Percentiles rank a stretch among this genome's conserved stretches.
Conservation (phyloP, 1,139 yeast species). For the Candida sojae region DNA sequence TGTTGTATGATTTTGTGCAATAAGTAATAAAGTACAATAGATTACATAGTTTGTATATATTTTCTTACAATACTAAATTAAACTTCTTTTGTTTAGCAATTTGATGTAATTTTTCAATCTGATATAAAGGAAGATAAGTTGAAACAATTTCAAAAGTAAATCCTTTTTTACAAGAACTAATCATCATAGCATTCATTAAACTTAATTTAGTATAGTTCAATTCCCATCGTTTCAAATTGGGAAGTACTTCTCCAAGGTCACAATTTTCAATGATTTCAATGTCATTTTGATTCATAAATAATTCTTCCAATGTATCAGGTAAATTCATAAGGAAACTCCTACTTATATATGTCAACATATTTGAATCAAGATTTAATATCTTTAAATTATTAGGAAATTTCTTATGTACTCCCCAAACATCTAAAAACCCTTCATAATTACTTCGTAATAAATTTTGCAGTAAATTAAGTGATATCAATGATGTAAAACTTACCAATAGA, state of each 20-base stretch:
- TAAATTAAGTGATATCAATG: slow-evolving; percentile 25
- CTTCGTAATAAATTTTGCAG: slow-evolving; percentile 28
- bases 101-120: slow-evolving; percentile 7
- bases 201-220: slow-evolving; percentile 18
- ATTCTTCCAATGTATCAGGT: slow-evolving; percentile 27
- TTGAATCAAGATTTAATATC: slow-evolving; percentile 26
- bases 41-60: too few relatives aligned
- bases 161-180: slow-evolving; percentile 10
- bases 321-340: slow-evolving; percentile 23
- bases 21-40: too few relatives aligned
- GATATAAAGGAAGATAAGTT: slow-evolving; percentile 9
- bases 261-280: slow-evolving; percentile 14
- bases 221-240: slow-evolving; percentile 18
- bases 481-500: slow-evolving; percentile 27
- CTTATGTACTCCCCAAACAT: slow-evolving; percentile 24
- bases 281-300: slow-evolving; percentile 20
- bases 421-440: slow-evolving; percentile 18
- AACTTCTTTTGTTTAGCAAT: slow-evolving; percentile 8
- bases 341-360: slow-evolving; percentile 25
- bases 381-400: slow-evolving; percentile 31
- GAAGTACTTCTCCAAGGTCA: slow-evolving; percentile 16
- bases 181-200: slow-evolving; percentile 17
- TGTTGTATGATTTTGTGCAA: not conserved
- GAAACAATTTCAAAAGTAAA: slow-evolving; percentile 11
- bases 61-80: slow-evolving; percentile 4